Evolutionary conservation across 805 yeast genomes (phyloP), one percentile per base, ranked within the genome.

Genomic region (Alloascoidea hylecoeti): DNA sequence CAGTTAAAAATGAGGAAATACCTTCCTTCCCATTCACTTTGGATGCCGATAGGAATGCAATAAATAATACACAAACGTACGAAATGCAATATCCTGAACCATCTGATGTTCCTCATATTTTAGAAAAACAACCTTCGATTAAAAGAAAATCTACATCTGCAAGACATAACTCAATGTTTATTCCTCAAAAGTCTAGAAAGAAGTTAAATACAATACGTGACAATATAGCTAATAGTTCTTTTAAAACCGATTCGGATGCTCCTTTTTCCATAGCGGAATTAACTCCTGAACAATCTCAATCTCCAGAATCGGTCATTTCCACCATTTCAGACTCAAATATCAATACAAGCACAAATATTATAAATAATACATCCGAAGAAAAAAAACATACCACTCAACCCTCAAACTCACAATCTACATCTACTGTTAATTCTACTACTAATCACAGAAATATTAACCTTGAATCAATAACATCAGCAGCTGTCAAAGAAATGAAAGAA

Each of bases 21-120:
- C n/a, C 30, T 23, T n/a, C 30, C 30, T 23, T 23, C n/a, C 13
- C 30, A n/a, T 23, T 23, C 30, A n/a, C n/a, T 23, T 23, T 23
- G 13, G 9, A 23, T n/a, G 30, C 30, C 30, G n/a, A 23, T 9
- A n/a, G 30, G 13, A 23, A 23, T 9, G 30, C 30, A 23, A 9
- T n/a, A n/a, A 23, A n/a, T 9, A 23, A 23, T 9, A 23, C 13
- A 9, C 30, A 23, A 23, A n/a, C 9, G n/a, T 23, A 9, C 30
- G 30, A n/a, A 9, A 23, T 23, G 30, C n/a, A n/a, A n/a, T n/a
- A n/a, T n/a, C n/a, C n/a, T n/a, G n/a, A n/a, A n/a, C n/a, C n/a
- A n/a, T n/a, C n/a, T n/a, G n/a, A n/a, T n/a, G n/a, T n/a, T n/a
- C n/a, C n/a, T n/a, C n/a, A n/a, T n/a, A n/a, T n/a, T n/a, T n/a